phyloP scores from a whole-genome alignment of 805 yeast species.

The Grigorovia transvaalensis region DNA sequence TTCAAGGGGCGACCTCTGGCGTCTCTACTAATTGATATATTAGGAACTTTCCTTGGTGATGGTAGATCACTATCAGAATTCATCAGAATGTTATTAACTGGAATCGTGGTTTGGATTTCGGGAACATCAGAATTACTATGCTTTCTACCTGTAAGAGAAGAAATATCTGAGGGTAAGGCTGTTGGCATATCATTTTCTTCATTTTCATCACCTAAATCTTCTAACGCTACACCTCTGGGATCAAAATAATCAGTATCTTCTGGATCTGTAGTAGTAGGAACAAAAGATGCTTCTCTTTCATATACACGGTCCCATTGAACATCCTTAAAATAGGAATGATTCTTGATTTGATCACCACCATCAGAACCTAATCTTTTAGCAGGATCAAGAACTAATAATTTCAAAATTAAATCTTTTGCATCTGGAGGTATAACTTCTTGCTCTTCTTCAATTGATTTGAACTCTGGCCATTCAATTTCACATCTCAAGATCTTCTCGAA shows the following conservation, averaged over 20 bases:
- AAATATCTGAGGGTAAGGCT: neutral
- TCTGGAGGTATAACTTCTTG: slow-evolving; percentile 45
- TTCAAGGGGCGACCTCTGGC: slow-evolving; percentile 13
- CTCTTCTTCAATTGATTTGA: slow-evolving; percentile 41
- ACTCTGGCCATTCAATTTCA: slow-evolving; percentile 74
- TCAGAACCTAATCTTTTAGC: slow-evolving; percentile 59
- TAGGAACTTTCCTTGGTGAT: slow-evolving; percentile 6
- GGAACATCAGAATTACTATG: slow-evolving; percentile 14
- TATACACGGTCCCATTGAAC: slow-evolving; percentile 69
- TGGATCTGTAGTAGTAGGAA: slow-evolving; percentile 70
- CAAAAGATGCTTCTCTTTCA: slow-evolving; percentile 66
- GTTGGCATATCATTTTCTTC: slow-evolving; percentile 1
- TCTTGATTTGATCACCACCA: slow-evolving; percentile 70
- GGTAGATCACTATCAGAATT: neutral
- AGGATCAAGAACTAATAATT: slow-evolving; percentile 56
- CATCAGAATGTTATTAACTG: neutral
- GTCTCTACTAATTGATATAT: slow-evolving; percentile 10
- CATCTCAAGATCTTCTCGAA: slow-evolving; percentile 72
- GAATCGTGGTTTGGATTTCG: slow-evolving; percentile 3
- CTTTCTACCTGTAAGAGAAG: neutral
- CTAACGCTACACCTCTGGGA: slow-evolving; percentile 70
- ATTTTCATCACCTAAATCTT: slow-evolving; percentile 25
- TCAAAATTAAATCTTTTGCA: slow-evolving; percentile 65
- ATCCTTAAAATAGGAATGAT: slow-evolving; percentile 65
- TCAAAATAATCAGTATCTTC: slow-evolving; percentile 90